phyloP scores from a whole-genome alignment of 805 yeast species.

The Candida tammaniensis region DNA sequence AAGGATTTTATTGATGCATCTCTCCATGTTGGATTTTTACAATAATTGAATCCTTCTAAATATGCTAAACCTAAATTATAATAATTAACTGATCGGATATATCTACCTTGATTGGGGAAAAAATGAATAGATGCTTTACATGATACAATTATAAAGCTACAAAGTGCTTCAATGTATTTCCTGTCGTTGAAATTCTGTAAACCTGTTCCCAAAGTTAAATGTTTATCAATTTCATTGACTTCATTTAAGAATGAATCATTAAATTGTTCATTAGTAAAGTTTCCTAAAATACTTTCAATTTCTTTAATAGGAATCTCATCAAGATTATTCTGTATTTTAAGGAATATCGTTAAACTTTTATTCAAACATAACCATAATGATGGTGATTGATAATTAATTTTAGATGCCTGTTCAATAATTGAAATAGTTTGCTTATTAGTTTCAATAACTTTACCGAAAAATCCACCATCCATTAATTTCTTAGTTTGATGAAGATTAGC shows the following conservation, averaged over 20 bases:
- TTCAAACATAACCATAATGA: conserved; percentile 67
- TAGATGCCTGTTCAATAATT: conserved; percentile 36
- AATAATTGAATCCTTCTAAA: conserved; percentile 38
- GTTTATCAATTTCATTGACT: conserved; percentile 6
- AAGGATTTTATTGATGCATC: conserved; percentile 54
- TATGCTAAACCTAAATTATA: conserved; percentile 74
- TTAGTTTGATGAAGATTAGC: conserved; percentile 54
- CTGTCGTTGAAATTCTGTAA: conserved; percentile 16
- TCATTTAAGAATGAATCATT: conserved; percentile 23
- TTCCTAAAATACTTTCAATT: conserved; percentile 17
- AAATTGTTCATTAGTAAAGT: conserved; percentile 4
- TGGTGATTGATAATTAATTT: conserved; percentile 37
- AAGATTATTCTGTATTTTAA: conserved; percentile 53
- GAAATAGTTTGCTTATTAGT: conserved; percentile 47
- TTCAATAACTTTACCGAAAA: conserved; percentile 60
- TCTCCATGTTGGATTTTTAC: conserved; percentile 24
- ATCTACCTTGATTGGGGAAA: conserved; percentile 41
- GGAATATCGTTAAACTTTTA: conserved; percentile 53
- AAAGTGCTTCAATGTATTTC: conserved; percentile 28
- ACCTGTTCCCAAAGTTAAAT: conserved; percentile 17
- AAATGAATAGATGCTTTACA: conserved; percentile 42
- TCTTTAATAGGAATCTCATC: conserved; percentile 29
- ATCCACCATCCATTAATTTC: conserved; percentile 55
- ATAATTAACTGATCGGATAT: conserved; percentile 51
- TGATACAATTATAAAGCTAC: conserved; percentile 42